phyloP scores from a whole-genome alignment of 805 yeast genomes.

The Candida vartiovaarae region DNA sequence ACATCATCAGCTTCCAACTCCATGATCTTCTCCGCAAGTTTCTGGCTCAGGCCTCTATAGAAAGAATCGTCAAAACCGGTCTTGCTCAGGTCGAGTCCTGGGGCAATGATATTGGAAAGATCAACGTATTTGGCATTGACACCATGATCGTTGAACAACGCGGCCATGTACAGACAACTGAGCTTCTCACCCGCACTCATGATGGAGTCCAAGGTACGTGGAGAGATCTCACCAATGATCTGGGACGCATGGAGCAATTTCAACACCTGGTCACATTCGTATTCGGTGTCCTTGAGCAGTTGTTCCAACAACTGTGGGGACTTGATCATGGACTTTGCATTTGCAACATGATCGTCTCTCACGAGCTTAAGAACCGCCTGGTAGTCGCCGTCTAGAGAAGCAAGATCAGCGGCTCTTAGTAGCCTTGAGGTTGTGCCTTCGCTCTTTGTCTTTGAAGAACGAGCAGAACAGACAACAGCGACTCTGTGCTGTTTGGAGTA shows the following conservation, averaged over 20 bases:
- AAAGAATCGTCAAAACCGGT: constrained; percentile 61
- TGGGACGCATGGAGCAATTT: constrained; percentile 80
- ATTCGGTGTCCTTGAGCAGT: constrained; percentile 51
- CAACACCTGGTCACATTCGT: constrained; percentile 61
- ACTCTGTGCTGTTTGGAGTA: constrained; percentile 57
- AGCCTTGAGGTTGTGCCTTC: constrained; percentile 95
- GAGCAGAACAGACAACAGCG: constrained; percentile 94
- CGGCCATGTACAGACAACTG: constrained; percentile 83
- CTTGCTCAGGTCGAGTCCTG: constrained; percentile 43
- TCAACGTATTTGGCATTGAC: constrained; percentile 73
- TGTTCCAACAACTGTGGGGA: constrained; percentile 37
- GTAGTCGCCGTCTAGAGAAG: constrained; percentile 56
- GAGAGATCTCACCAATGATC: constrained; percentile 84
- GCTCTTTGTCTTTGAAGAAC: constrained; percentile 83
- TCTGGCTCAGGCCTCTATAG: constrained; percentile 47
- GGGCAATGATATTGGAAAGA: constrained; percentile 63
- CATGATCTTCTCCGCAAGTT: constrained; percentile 43
- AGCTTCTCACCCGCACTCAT: constrained; percentile 94
- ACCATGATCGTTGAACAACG: constrained; percentile 79
- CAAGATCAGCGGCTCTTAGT: constrained; percentile 74
- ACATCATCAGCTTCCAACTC: constrained; percentile 33
- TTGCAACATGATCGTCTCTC: constrained; percentile 68
- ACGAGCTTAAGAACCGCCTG: constrained; percentile 55
- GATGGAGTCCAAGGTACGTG: constrained; percentile 81
- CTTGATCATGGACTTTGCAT: constrained; percentile 53